These are phyloP conservation scores for Septoria petroselini DNA, from an alignment of 2,329 filamentous ascomycete genomes.

Conservation along the genomic window DNA sequence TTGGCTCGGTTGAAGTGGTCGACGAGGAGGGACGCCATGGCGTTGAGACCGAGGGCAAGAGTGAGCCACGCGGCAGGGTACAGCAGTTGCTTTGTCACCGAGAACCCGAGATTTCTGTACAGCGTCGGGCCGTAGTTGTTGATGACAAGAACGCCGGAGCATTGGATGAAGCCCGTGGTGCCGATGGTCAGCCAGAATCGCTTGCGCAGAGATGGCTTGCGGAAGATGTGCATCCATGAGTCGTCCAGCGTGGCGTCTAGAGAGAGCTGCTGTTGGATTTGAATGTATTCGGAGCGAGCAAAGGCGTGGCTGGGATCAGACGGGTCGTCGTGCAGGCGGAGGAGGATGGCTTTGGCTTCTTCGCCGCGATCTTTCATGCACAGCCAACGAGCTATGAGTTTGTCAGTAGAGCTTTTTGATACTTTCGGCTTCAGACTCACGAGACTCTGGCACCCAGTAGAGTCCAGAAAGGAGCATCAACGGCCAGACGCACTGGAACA, in stretches of 20 bases:
- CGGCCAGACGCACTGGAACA: slow-evolving; percentile 23
- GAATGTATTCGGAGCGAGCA: slow-evolving; percentile 33
- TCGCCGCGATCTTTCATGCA: slow-evolving; percentile 24
- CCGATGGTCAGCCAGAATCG: slow-evolving; percentile 31
- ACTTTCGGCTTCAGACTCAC: neutral
- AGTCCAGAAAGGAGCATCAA: slow-evolving; percentile 18
- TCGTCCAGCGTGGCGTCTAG: slow-evolving; percentile 32
- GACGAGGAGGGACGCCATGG: slow-evolving; percentile 30
- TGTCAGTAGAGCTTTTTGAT: neutral
- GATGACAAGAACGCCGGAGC: slow-evolving; percentile 34
- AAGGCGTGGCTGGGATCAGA: slow-evolving; percentile 29
- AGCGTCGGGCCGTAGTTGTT: slow-evolving; percentile 35
- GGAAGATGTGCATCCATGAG: slow-evolving; percentile 32
- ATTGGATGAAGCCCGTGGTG: slow-evolving; percentile 34
- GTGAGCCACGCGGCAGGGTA: slow-evolving; percentile 36
- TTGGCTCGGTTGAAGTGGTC: slow-evolving; percentile 24
- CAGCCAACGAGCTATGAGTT: slow-evolving; percentile 28
- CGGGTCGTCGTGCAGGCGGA: slow-evolving; percentile 27
- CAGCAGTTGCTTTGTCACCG: slow-evolving; percentile 30
- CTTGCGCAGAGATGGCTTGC: slow-evolving; percentile 33
- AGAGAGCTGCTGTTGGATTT: slow-evolving; percentile 35
- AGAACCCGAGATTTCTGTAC: slow-evolving; percentile 34
- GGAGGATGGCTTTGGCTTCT: slow-evolving; percentile 26
- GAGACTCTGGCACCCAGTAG: slow-evolving; percentile 24
- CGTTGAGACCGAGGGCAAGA: slow-evolving; percentile 30